Conservation (phyloP, 306 rosid genomes). For the Prunus davidiana region DNA sequence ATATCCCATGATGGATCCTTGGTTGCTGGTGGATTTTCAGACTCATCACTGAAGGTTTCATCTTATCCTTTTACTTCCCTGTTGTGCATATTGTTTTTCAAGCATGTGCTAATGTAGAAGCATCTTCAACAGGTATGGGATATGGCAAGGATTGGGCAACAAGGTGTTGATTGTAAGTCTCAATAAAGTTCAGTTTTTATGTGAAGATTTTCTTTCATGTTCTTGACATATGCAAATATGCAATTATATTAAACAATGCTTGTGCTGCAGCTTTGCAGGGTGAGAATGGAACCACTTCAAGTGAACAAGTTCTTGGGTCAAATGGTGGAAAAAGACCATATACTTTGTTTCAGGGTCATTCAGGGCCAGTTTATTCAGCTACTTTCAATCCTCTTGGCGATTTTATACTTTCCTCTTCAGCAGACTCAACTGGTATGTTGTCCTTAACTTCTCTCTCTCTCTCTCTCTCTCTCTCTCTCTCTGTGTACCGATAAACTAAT, state of each 20-base stretch:
- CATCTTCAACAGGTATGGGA: slow-evolving; percentile 75
- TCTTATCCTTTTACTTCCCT: slow-evolving; percentile 8
- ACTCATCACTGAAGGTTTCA: slow-evolving; percentile 79
- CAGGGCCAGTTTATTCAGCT: slow-evolving; percentile 92
- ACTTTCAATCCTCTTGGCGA: slow-evolving; percentile 90
- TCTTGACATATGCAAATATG: neutral
- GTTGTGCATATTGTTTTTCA: neutral
- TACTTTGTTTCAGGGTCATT: slow-evolving; percentile 90
- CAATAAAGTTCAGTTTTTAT: neutral
- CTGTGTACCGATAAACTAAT: neutral
- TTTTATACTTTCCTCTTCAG: slow-evolving; percentile 85
- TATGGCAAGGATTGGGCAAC: slow-evolving; percentile 96
- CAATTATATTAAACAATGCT: slow-evolving; percentile 21
- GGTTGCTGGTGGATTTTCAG: slow-evolving; percentile 98
- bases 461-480: neutral
- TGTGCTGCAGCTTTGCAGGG: slow-evolving; percentile 70
- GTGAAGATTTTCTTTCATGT: neutral
- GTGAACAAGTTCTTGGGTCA: slow-evolving; percentile 55
- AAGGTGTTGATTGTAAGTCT: slow-evolving; percentile 58
- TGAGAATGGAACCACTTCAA: slow-evolving; percentile 60
- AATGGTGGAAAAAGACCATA: slow-evolving; percentile 63
- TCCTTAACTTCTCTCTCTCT: slow-evolving; percentile 8
- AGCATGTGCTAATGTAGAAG: slow-evolving; percentile 21
- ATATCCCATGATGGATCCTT: slow-evolving; percentile 91
- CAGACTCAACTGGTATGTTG: slow-evolving; percentile 79